Evolutionary conservation across 2,329 filamentous ascomycete genomes (phyloP).

Genomic region (Septoria petroselini): DNA sequence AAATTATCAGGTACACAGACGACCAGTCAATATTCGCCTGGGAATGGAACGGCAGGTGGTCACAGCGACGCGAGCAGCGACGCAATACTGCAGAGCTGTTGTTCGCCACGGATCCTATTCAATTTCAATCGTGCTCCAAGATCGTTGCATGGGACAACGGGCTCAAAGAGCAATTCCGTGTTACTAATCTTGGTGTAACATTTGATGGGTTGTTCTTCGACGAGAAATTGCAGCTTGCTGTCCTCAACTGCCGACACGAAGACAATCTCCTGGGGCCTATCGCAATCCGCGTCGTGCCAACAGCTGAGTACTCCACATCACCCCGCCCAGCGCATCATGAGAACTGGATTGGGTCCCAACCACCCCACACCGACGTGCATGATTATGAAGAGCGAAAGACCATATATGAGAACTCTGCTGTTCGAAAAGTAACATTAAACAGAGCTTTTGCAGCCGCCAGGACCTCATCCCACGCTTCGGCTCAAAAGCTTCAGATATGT

Average conservation of each 20-base stretch:
- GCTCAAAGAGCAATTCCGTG: background rate
- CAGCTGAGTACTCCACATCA: too few species aligned
- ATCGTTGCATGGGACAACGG: background rate
- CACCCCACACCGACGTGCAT: too few species aligned
- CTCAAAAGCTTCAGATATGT: too few species aligned
- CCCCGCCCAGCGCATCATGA: too few species aligned
- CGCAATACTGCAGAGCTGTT: background rate
- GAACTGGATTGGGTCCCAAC: too few species aligned
- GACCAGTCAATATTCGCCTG: constrained; percentile 21
- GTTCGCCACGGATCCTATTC: background rate
- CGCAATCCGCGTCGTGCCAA: background rate
- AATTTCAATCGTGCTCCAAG: background rate
- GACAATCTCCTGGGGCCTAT: background rate
- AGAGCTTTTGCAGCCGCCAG: too few species aligned
- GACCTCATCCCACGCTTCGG: too few species aligned
- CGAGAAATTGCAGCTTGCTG: background rate
- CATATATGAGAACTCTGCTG: too few species aligned
- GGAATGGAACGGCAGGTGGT: too few species aligned
- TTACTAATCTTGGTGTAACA: background rate
- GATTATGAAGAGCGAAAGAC: too few species aligned
- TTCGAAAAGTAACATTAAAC: too few species aligned
- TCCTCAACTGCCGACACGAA: background rate
- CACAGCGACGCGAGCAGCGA: too few species aligned
- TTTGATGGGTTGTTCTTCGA: background rate
- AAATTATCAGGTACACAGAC: constrained; percentile 17